Conservation (phyloP, 352 stramenopile genomes). For the Phytophthora colocasiae region DNA sequence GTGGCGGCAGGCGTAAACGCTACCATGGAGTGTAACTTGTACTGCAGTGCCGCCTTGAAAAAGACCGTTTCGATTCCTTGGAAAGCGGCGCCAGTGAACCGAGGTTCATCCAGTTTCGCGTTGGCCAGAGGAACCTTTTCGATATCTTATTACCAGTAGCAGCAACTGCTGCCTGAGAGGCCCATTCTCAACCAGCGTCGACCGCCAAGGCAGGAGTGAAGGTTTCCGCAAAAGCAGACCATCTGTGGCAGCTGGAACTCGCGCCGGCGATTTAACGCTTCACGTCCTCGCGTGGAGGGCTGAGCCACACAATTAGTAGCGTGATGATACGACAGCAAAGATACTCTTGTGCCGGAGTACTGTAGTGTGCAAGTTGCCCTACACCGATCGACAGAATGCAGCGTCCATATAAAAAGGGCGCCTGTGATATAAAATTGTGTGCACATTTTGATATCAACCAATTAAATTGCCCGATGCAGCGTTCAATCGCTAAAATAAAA, state of each 20-base stretch:
- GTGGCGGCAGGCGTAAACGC: conserved; percentile 2
- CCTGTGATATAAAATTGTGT: too few relatives aligned
- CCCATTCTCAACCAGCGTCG: too few relatives aligned
- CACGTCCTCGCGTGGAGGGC: background rate
- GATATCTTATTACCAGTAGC: background rate
- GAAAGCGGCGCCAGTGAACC: conserved; percentile 8
- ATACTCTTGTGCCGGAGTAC: background rate
- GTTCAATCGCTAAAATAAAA: too few relatives aligned
- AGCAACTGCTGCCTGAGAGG: background rate
- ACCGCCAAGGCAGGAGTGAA: background rate
- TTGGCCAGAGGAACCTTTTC: background rate
- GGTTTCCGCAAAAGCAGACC: conserved; percentile 24
- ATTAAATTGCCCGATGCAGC: too few relatives aligned
- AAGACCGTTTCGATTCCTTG: conserved; percentile 9
- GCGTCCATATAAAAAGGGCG: too few relatives aligned
- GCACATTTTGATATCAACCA: too few relatives aligned
- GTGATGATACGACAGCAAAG: conserved; percentile 7
- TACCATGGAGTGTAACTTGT: background rate
- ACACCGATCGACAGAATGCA: too few relatives aligned
- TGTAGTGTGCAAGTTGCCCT: too few relatives aligned
- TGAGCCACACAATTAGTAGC: conserved; percentile 6
- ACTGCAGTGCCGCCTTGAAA: too few relatives aligned
- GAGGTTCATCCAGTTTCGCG: background rate
- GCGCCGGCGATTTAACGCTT: conserved; percentile 7
- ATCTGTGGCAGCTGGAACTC: conserved; percentile 10